Conservation (phyloP, 2,329 filamentous ascomycete species). For the Coniosporium tulheliwenetii region DNA sequence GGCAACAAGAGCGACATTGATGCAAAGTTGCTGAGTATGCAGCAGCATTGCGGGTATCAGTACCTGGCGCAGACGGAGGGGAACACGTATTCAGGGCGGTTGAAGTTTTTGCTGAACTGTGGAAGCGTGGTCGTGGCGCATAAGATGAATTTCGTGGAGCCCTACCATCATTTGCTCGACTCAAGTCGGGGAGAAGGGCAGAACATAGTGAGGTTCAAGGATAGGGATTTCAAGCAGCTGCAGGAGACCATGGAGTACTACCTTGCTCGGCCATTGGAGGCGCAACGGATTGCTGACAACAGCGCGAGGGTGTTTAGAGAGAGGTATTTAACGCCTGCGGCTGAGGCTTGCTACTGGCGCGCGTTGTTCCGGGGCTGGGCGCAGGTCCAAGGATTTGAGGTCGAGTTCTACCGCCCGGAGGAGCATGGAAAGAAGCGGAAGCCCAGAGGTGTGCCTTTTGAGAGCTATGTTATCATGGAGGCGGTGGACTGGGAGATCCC, state of each 20-base stretch:
- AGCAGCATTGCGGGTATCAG: conserved; percentile 11
- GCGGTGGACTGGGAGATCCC: conserved; percentile 13
- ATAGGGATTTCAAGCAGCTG: conserved; percentile 14
- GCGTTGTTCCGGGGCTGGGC: conserved; percentile 14
- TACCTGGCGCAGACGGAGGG: conserved; percentile 15
- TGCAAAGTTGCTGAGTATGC: conserved; percentile 8
- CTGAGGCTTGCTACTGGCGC: conserved; percentile 15
- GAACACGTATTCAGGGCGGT: conserved; percentile 16
- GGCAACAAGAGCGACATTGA: conserved; percentile 6
- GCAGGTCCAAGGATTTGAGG: conserved; percentile 9
- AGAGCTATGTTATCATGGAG: conserved; percentile 15
- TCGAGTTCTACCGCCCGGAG: conserved; percentile 6
- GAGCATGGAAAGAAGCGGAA: conserved; percentile 7
- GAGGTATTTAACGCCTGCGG: conserved; percentile 12
- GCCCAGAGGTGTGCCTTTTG: conserved; percentile 12
- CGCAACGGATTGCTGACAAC: conserved; percentile 12
- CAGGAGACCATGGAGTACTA: conserved; percentile 9
- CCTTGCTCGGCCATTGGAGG: conserved; percentile 8
- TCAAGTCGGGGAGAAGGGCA: conserved; percentile 10
- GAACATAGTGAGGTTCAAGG: conserved; percentile 14
- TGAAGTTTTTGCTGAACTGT: conserved; percentile 18
- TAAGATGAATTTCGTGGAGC: conserved; percentile 13
- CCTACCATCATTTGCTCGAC: conserved; percentile 14
- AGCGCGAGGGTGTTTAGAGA: conserved; percentile 10
- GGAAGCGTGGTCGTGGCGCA: conserved; percentile 15